Conservation (phyloP, 2,329 filamentous ascomycete species). For the Arthrobotrys musiformis region DNA sequence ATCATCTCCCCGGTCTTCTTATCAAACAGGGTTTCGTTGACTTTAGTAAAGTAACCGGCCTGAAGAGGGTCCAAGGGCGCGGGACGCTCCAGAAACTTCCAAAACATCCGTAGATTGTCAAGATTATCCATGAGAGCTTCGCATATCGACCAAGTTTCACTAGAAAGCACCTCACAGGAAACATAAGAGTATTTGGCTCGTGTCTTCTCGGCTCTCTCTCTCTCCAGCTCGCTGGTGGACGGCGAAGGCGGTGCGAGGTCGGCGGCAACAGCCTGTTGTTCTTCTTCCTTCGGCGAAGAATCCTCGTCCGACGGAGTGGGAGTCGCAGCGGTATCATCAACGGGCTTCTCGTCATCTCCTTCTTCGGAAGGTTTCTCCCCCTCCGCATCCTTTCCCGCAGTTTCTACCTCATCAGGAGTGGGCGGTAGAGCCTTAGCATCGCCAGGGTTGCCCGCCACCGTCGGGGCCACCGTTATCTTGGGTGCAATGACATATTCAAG, state of each 20-base stretch:
- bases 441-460: constrained; percentile 34
- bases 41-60: constrained; percentile 97
- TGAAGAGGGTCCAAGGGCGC: constrained; percentile 90
- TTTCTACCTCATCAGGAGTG: constrained; percentile 42
- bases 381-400: constrained; percentile 64
- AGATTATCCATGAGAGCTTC: constrained; percentile 90
- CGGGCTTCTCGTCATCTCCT: constrained; percentile 63
- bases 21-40: constrained; percentile 96
- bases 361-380: constrained; percentile 64
- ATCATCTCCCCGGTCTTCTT: constrained; percentile 99
- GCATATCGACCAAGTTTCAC: constrained; percentile 95
- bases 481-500: constrained; percentile 92
- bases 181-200: constrained; percentile 94
- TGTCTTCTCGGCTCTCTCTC: constrained; percentile 86
- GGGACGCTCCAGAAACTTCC: constrained; percentile 86
- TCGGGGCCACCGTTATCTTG: constrained; percentile 64
- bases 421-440: constrained; percentile 60
- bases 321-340: constrained; percentile 31
- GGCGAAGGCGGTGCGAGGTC: constrained; percentile 60
- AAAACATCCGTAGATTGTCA: constrained; percentile 81
- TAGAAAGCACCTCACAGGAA: constrained; percentile 90
- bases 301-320: constrained; percentile 41
- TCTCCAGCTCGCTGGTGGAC: constrained; percentile 65
- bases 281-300: constrained; percentile 56
- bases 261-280: constrained; percentile 61